Evolutionary conservation across 2,329 filamentous ascomycete genomes (phyloP).

Genomic region (Penicillium digitatum): DNA sequence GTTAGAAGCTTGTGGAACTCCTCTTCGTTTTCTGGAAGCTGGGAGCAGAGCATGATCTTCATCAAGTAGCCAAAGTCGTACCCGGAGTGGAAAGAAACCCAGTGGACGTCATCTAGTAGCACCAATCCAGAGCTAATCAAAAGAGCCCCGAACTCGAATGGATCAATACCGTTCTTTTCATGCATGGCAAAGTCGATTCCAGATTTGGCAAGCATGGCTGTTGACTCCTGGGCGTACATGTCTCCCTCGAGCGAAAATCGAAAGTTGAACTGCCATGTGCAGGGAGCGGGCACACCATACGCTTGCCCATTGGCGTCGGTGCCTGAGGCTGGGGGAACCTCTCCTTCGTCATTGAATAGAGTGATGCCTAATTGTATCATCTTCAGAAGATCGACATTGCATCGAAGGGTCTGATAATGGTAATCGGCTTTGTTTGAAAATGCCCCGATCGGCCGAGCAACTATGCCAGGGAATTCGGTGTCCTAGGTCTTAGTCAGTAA

Average conservation of each 20-base stretch:
- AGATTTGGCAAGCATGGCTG: slow-evolving; percentile 81
- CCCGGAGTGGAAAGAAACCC: slow-evolving; percentile 96
- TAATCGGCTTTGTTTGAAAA: slow-evolving; percentile 96
- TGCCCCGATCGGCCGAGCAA: slow-evolving; percentile 88
- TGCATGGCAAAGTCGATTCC: slow-evolving; percentile 89
- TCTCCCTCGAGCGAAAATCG: slow-evolving; percentile 90
- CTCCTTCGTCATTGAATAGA: slow-evolving; percentile 84
- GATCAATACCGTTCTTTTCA: slow-evolving; percentile 85
- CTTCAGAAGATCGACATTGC: slow-evolving; percentile 95
- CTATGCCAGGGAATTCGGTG: slow-evolving; percentile 96
- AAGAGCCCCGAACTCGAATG: slow-evolving; percentile 79
- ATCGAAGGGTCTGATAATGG: slow-evolving; percentile 95
- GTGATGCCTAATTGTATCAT: slow-evolving; percentile 97
- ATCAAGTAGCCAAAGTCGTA: slow-evolving; percentile 98
- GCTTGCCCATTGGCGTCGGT: slow-evolving; percentile 49
- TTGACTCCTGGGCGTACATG: slow-evolving; percentile 96
- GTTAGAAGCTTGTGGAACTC: slow-evolving; percentile 86
- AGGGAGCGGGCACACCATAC: slow-evolving; percentile 62
- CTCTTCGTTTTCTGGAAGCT: slow-evolving; percentile 81
- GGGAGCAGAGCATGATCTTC: slow-evolving; percentile 80
- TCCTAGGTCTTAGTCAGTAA: slow-evolving; percentile 57
- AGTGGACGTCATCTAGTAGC: slow-evolving; percentile 80
- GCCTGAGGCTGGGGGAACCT: slow-evolving; percentile 71
- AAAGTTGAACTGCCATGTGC: slow-evolving; percentile 99
- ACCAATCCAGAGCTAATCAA: slow-evolving; percentile 90